These are phyloP conservation scores for Xylariaceae sp. DNA, from an alignment of 2,329 filamentous ascomycete genomes.

Conservation along the genomic window DNA sequence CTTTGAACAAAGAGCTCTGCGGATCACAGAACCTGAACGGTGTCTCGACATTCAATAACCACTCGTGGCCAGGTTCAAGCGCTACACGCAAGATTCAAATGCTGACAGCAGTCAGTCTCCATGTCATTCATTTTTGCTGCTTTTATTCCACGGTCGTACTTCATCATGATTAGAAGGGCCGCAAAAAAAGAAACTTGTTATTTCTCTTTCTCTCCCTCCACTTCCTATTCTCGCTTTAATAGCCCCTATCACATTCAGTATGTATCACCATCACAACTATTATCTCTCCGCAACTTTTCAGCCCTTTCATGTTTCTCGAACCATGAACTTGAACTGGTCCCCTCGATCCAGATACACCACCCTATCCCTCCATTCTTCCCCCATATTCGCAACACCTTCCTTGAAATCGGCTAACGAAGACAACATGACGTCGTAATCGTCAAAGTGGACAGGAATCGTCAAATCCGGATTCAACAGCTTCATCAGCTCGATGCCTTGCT, in stretches of 20 bases:
- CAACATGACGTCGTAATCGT: slow-evolving; percentile 59
- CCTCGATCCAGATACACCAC: slow-evolving; percentile 58
- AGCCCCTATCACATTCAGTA: background rate
- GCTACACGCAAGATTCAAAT: background rate
- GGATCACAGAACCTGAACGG: background rate
- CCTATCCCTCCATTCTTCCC: slow-evolving; percentile 45
- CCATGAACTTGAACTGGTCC: slow-evolving; percentile 52
- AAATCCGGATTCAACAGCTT: slow-evolving; percentile 54
- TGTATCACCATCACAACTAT: background rate
- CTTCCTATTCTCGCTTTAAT: background rate
- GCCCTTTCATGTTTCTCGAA: slow-evolving; percentile 28
- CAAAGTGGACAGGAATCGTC: slow-evolving; percentile 60
- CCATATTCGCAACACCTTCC: slow-evolving; percentile 42
- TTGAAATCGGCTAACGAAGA: slow-evolving; percentile 57
- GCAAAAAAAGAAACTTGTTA: background rate
- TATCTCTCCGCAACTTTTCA: background rate
- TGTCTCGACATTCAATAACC: no score
- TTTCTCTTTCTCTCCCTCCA: background rate
- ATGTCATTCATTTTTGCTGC: background rate
- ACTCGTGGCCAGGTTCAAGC: background rate
- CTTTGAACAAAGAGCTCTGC: background rate
- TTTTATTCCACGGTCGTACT: background rate
- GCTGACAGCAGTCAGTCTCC: background rate
- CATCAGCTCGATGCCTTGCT: slow-evolving; percentile 57
- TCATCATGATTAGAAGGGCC: background rate